Base-by-base conservation (phyloP, 306 rosid species). In the Cyamopsis tetragonoloba region DNA sequence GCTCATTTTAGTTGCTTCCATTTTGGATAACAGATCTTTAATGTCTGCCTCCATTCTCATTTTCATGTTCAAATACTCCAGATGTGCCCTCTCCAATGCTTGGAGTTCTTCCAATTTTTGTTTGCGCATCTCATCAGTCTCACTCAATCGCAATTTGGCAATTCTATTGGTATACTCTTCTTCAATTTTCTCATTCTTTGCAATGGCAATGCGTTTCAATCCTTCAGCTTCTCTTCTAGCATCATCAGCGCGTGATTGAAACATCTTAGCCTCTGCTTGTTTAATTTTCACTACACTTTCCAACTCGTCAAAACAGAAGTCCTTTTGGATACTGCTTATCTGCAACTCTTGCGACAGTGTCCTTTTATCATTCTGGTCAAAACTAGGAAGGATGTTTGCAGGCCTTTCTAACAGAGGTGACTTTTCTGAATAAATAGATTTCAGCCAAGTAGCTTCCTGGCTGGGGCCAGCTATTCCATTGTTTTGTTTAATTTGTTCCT, bases 171-270 rank as follows among this genome's bases (percentile, higher is more conserved):
- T 60, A 66, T 83, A 90, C 68, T 95, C 99, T 72, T 95, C 95
- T 34, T 90, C 97, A 44, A 82, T 70, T 75, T 86, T 90, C 78
- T 86, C 96, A 70, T 79, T 88, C 85, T 95, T 95, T 23, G 97
- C 92, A 42, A 83, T 64, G 43, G 96, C 87, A 75, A 95, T 95
- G 69, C 91, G 89, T 35, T 85, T 88, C 81, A 95, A 77, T 62
- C 89, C 95, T 73, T 90, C 97, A 9, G 99, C 96, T 43, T 90
- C 97, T 54, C 91, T 88, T 83, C 96, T 90, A 43, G 99, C 99
- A 22, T 88, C 95, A 34, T 95, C 97, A 1, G 99, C 92, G 18
- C 92, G 95, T 9, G 88, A 42, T 49, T 95, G 99, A 71, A 95
- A 95, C 97, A 95, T 86, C 77, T 88, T 83, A 15, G 97, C 97